Conservation (phyloP, 768 basidiomycete genomes). For the Mrakia blollopis region DNA sequence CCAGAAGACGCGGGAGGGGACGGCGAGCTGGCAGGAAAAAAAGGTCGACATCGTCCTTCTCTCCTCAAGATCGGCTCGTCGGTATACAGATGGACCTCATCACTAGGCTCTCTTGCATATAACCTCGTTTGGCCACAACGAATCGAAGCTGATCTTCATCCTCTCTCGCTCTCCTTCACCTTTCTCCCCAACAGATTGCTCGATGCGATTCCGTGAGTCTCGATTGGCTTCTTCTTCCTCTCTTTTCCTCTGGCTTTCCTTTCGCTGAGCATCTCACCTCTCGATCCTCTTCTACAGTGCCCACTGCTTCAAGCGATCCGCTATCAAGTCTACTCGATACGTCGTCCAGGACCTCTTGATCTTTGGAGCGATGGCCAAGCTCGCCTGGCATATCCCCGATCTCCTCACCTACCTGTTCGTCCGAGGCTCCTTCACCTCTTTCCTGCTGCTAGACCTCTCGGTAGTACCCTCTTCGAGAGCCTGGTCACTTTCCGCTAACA, state of each 20-base stretch:
- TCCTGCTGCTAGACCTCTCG: neutral
- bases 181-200: slow-evolving; percentile 48
- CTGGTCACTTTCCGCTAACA: neutral
- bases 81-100: neutral
- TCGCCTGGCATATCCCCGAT: slow-evolving; percentile 60
- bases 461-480: no score
- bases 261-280: neutral
- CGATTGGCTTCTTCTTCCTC: neutral
- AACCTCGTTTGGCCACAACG: neutral
- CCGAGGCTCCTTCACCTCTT: neutral
- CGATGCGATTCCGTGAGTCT: slow-evolving; percentile 61
- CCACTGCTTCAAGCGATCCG: slow-evolving; percentile 88
- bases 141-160: neutral
- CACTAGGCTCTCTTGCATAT: neutral
- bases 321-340: slow-evolving; percentile 72
- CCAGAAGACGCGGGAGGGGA: no score
- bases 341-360: slow-evolving; percentile 65
- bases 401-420: slow-evolving; percentile 46
- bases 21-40: no score
- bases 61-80: neutral
- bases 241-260: neutral
- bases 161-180: neutral
- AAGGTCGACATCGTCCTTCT: neutral
- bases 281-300: slow-evolving; percentile 44
- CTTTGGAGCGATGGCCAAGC: slow-evolving; percentile 64